Evolutionary conservation across 495 filamentous ascomycete genomes (phyloP).

Genomic region (Apiosordaria backusii): DNA sequence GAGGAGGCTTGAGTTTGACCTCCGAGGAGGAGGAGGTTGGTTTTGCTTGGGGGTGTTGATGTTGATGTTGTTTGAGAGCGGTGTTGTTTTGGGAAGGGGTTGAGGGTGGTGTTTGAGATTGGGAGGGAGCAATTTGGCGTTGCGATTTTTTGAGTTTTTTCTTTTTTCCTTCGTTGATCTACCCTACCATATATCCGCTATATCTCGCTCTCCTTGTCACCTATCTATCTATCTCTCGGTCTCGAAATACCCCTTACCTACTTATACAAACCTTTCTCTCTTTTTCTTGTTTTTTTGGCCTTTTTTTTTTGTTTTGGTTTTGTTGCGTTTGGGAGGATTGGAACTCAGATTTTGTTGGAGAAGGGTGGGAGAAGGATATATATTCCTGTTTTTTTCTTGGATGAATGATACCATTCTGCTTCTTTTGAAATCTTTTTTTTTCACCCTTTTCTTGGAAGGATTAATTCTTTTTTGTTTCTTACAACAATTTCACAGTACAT

Average conservation of each 20-base stretch:
- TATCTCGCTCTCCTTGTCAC: neutral
- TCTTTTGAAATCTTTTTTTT: conserved; percentile 10
- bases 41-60: neutral
- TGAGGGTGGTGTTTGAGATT: neutral
- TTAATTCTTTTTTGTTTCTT: neutral
- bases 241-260: neutral
- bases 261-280: neutral
- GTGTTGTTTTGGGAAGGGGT: too few species aligned
- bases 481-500: neutral
- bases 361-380: neutral
- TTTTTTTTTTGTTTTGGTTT: neutral
- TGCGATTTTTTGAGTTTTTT: neutral
- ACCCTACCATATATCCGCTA: neutral
- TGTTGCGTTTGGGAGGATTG: neutral
- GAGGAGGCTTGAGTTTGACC: conserved; percentile 59
- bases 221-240: neutral
- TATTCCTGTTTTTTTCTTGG: conserved; percentile 10
- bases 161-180: neutral
- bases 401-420: conserved; percentile 33
- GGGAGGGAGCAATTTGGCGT: neutral
- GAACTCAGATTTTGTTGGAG: neutral
- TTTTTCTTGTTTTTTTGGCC: neutral
- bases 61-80: too few species aligned
- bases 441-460: neutral
- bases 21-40: neutral